These are phyloP conservation scores for Penicillium ucsense DNA, from an alignment of 495 filamentous ascomycete genomes.

Conservation along the genomic window DNA sequence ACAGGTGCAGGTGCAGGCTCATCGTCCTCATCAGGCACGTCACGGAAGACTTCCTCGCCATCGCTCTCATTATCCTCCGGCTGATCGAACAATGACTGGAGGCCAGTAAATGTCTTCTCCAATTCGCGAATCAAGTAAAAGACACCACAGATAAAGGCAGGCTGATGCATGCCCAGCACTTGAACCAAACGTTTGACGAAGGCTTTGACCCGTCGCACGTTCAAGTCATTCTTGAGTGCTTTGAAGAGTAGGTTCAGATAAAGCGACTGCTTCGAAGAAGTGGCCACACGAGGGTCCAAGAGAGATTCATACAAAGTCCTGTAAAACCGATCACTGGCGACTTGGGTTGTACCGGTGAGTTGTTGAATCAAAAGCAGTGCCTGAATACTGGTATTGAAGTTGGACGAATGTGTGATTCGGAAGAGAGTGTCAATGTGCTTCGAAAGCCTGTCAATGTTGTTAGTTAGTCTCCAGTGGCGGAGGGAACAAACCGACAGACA, in stretches of 20 bases:
- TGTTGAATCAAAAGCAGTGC: constrained; percentile 95
- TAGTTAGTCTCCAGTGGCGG: constrained; percentile 8
- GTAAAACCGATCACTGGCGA: constrained; percentile 81
- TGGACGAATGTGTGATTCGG: constrained; percentile 90
- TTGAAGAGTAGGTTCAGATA: constrained; percentile 90
- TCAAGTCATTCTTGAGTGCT: constrained; percentile 75
- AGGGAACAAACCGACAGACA: no score
- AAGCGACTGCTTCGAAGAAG: constrained; percentile 87
- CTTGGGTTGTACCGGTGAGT: constrained; percentile 67
- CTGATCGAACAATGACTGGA: constrained; percentile 62
- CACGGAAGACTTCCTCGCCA: constrained; percentile 63
- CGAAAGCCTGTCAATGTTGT: constrained; percentile 47
- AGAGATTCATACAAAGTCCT: constrained; percentile 91
- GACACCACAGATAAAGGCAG: constrained; percentile 81
- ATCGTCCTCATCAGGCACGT: constrained; percentile 51
- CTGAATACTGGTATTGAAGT: constrained; percentile 97
- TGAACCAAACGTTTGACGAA: constrained; percentile 91
- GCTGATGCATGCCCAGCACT: constrained; percentile 76
- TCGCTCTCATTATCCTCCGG: constrained; percentile 58
- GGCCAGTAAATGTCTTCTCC: constrained; percentile 60
- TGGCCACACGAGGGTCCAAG: constrained; percentile 75
- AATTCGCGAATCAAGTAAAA: constrained; percentile 81
- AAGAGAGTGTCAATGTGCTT: constrained; percentile 89
- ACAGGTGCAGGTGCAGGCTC: constrained; percentile 15
- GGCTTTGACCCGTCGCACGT: constrained; percentile 81